A percentile compares a stretch with the other conserved stretches of the same genome.
Conservation (phyloP, 352 stramenopile genomes). For the Globisporangium rhizosaccharum region DNA sequence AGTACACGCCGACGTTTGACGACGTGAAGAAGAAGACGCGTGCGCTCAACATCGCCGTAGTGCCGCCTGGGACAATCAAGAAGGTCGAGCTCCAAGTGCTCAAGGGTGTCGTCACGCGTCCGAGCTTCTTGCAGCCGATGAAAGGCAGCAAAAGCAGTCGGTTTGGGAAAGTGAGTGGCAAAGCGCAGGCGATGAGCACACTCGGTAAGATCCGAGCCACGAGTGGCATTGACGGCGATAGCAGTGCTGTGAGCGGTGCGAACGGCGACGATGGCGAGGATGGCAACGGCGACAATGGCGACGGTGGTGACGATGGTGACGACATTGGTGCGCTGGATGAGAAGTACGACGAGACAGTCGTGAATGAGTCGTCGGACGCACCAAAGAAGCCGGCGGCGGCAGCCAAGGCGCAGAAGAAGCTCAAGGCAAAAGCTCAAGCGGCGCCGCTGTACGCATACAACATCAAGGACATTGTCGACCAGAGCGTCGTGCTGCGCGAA, state of each 20-base stretch:
- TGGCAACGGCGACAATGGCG: slow-evolving; percentile 20
- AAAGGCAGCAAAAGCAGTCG: slow-evolving; percentile 28
- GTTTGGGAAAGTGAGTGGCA: not conserved
- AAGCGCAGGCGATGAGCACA: slow-evolving; percentile 38
- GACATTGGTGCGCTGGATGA: slow-evolving; percentile 12
- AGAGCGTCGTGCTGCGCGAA: slow-evolving; percentile 49
- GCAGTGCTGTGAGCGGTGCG: slow-evolving; percentile 4
- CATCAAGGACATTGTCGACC: slow-evolving; percentile 60
- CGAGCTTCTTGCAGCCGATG: slow-evolving; percentile 51
- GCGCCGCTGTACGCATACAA: slow-evolving; percentile 46
- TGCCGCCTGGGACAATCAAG: slow-evolving; percentile 61
- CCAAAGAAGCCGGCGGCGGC: not conserved
- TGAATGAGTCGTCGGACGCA: not conserved
- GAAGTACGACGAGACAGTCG: slow-evolving; percentile 9
- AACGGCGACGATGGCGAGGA: slow-evolving; percentile 10
- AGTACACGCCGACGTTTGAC: slow-evolving; percentile 46
- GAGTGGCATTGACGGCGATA: not conserved
- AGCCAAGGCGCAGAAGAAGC: slow-evolving; percentile 7
- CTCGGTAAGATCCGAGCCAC: slow-evolving; percentile 48
- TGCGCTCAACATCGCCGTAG: slow-evolving; percentile 36
- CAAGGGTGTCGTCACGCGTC: slow-evolving; percentile 52
- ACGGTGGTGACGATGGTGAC: slow-evolving; percentile 19
- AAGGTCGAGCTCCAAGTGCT: slow-evolving; percentile 25
- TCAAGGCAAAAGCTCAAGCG: slow-evolving; percentile 11
- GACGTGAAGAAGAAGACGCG: slow-evolving; percentile 78